Percentiles rank a stretch among this genome's conserved stretches.
These are phyloP conservation scores for Diutina pseudorugosa DNA, from an alignment of 1,139 yeast species.

Conservation along the genomic window DNA sequence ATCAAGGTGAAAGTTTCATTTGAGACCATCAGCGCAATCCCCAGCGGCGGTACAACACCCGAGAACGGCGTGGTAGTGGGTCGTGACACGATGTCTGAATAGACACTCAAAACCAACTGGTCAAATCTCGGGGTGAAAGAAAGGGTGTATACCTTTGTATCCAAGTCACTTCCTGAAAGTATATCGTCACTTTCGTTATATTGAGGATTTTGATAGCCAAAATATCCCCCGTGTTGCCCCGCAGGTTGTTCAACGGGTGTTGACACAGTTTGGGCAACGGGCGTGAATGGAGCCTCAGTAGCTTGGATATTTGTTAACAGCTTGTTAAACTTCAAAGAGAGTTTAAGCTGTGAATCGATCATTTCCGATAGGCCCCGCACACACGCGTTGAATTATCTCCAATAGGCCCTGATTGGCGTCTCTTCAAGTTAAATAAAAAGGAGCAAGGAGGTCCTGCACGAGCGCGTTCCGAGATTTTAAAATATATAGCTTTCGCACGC, in stretches of 20 bases:
- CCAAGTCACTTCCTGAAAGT: slow-evolving; percentile 21
- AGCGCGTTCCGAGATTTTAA: background rate
- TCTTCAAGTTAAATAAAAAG: slow-evolving; percentile 4
- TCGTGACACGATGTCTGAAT: slow-evolving; percentile 23
- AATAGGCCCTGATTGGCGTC: slow-evolving; percentile 1
- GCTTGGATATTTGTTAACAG: slow-evolving; percentile 13
- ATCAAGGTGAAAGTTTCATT: slow-evolving; percentile 23
- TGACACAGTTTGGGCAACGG: slow-evolving; percentile 31
- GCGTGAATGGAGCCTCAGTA: slow-evolving; percentile 27
- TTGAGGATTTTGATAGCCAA: slow-evolving; percentile 11
- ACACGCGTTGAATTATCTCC: background rate
- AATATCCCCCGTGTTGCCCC: slow-evolving; percentile 7
- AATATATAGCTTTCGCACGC: background rate
- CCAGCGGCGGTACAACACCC: slow-evolving; percentile 33
- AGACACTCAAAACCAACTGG: slow-evolving; percentile 23
- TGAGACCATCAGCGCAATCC: slow-evolving; percentile 31
- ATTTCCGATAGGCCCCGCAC: slow-evolving; percentile 7
- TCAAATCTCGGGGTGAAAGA: slow-evolving; percentile 27
- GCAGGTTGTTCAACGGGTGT: slow-evolving; percentile 28
- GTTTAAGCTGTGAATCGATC: slow-evolving; percentile 17
- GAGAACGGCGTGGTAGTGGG: slow-evolving; percentile 38
- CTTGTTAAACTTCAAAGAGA: slow-evolving; percentile 20
- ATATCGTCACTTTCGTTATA: slow-evolving; percentile 34
- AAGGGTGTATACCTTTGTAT: slow-evolving; percentile 21
- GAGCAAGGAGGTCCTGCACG: background rate